These are phyloP conservation scores for Akanthomyces dipterigenus DNA, from an alignment of 2,329 filamentous ascomycete species.

Conservation along the genomic window DNA sequence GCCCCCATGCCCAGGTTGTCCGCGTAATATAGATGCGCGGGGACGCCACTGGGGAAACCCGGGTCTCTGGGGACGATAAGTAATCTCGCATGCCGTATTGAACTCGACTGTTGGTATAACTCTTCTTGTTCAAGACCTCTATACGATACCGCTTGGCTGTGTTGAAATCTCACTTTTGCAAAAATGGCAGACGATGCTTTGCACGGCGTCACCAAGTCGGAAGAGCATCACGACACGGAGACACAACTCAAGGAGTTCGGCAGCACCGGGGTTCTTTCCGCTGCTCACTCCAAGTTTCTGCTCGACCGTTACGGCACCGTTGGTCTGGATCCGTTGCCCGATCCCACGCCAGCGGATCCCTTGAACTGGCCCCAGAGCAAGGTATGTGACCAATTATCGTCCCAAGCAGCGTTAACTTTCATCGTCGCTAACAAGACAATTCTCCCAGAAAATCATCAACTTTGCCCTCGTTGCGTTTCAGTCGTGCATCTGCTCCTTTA, in stretches of 20 bases:
- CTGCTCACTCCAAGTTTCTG: background rate
- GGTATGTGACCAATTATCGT: background rate
- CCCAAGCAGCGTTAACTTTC: too few species aligned
- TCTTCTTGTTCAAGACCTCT: background rate
- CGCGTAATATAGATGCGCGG: background rate
- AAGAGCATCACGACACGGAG: background rate
- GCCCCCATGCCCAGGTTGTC: background rate
- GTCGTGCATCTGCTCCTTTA: slow-evolving; percentile 6
- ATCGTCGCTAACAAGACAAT: background rate
- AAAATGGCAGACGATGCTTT: background rate
- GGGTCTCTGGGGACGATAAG: background rate
- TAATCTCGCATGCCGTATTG: background rate
- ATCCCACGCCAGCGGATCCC: slow-evolving; percentile 4
- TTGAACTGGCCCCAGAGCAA: slow-evolving; percentile 5
- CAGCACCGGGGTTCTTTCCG: background rate
- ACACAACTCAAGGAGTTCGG: background rate
- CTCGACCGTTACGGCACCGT: background rate
- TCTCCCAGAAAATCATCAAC: slow-evolving; percentile 3
- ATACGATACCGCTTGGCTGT: background rate
- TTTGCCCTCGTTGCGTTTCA: background rate
- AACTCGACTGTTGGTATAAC: too few species aligned
- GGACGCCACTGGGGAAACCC: background rate
- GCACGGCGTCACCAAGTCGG: background rate
- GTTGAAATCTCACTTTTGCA: background rate
- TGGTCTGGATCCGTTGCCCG: background rate